phyloP scores from a whole-genome alignment of 2,329 filamentous ascomycete genomes.

The Fusarium pseudocircinatum region DNA sequence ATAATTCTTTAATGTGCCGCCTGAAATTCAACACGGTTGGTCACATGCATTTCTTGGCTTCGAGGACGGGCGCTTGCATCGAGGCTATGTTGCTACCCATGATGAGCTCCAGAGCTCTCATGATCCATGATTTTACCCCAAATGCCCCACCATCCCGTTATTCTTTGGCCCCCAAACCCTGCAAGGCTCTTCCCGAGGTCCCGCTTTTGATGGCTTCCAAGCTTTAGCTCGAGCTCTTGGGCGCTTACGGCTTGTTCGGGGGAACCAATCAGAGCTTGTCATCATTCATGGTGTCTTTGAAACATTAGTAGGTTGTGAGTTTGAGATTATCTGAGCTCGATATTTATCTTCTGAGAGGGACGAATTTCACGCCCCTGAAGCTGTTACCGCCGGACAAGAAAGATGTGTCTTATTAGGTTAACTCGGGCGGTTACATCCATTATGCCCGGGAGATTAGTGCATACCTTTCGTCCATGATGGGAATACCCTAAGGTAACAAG shows the following conservation, averaged over 20 bases:
- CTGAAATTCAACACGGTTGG: not conserved
- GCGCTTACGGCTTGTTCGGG: conserved; percentile 40
- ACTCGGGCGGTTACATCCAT: conserved; percentile 6
- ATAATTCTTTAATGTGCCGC: not conserved
- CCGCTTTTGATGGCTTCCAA: conserved; percentile 25
- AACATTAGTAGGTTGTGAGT: not conserved
- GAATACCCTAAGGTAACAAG: too few relatives aligned
- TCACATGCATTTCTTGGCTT: conserved; percentile 33
- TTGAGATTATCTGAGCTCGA: conserved; percentile 3
- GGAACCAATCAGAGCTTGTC: conserved; percentile 36
- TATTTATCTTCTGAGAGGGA: conserved; percentile 11
- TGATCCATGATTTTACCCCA: conserved; percentile 30
- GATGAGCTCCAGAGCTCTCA: conserved; percentile 27
- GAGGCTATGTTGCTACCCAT: conserved; percentile 32
- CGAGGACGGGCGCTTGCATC: conserved; percentile 36
- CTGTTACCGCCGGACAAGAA: conserved; percentile 8
- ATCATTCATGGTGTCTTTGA: conserved; percentile 10
- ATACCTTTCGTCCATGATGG: not conserved
- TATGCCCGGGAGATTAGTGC: not conserved
- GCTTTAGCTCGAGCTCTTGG: conserved; percentile 35
- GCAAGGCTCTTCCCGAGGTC: conserved; percentile 30
- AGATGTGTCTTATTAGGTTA: not conserved
- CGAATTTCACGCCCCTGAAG: conserved; percentile 9
- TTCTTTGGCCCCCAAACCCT: conserved; percentile 31
- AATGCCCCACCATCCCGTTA: conserved; percentile 15